These are phyloP conservation scores for Artomyces pyxidatus DNA, from an alignment of 768 basidiomycete genomes.

Conservation along the genomic window DNA sequence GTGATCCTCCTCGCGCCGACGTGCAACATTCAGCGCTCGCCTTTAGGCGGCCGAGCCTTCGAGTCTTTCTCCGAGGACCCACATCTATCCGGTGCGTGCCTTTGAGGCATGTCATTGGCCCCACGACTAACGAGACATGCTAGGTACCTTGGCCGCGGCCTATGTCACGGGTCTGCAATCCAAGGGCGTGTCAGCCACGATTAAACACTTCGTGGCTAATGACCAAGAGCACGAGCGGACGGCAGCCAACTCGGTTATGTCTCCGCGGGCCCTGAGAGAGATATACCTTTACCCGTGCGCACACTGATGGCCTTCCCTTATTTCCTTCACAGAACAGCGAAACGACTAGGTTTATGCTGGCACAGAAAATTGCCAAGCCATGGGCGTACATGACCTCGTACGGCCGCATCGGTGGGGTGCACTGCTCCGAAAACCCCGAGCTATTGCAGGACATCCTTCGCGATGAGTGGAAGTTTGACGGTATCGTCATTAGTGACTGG, in stretches of 20 bases:
- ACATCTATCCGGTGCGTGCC: conserved; percentile 43
- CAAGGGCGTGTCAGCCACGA: conserved; percentile 57
- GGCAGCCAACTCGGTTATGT: conserved; percentile 54
- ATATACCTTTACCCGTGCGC: conserved; percentile 64
- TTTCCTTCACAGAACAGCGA: background rate
- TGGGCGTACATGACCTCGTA: conserved; percentile 64
- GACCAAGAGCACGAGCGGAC: conserved; percentile 70
- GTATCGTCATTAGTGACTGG: conserved; percentile 43
- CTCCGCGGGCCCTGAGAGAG: conserved; percentile 59
- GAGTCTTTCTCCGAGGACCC: conserved; percentile 73
- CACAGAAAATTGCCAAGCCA: conserved; percentile 53
- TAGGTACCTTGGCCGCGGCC: conserved; percentile 52
- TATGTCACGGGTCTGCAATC: conserved; percentile 65
- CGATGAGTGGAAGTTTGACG: conserved; percentile 42
- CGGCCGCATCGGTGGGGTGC: conserved; percentile 35
- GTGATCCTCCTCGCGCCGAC: conserved; percentile 64
- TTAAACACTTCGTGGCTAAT: conserved; percentile 70
- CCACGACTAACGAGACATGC: background rate
- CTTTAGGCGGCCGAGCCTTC: conserved; percentile 53
- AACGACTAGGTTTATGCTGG: conserved; percentile 52
- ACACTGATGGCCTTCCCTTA: background rate
- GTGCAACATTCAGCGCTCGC: conserved; percentile 65
- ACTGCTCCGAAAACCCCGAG: conserved; percentile 34
- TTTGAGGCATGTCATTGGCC: background rate
- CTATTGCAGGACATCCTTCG: conserved; percentile 37